Evolutionary conservation across 1,139 yeast species (phyloP), one percentile per base, ranked within the genome.

Genomic region (Blastobotrys malaysiensis): DNA sequence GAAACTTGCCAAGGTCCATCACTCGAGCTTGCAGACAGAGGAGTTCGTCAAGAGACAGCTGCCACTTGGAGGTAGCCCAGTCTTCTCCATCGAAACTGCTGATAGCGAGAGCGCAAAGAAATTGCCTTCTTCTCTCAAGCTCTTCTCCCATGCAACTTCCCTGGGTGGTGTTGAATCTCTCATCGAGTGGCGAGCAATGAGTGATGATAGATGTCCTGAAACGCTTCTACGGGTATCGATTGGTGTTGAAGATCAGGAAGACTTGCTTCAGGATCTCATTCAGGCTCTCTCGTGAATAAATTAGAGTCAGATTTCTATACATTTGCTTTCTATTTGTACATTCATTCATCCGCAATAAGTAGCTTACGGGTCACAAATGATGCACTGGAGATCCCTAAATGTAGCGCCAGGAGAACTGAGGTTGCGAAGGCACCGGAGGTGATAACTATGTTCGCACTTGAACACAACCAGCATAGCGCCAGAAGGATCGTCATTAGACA

Each of bases 111-210:
- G 75, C 21, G 97, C 97, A 0, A 80, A 77, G 60, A 55, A 62
- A 1, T 73, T 91, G 13, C 96, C 97, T 2, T 75, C 84, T 1
- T 80, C 77, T 59, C 74, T 90, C 57, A 79, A 83, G 61, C 79
- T 80, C 58, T 89, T 90, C 73, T 84, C 84, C 59, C 97, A 91
- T 70, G 96, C 97, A 1, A 90, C 97, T 0, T 88, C 96, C 5
- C 75, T 91, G 31, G 97, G 97, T 45, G 96, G 97, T 14, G 88
- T 87, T 5, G 97, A 91, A 69, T 86, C 95, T 54, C 75, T 90
- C 63, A 82, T 90, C 57, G 97, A 91, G 69, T 89, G 97, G 96
- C 80, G 97, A 65, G 85, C 89, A 0, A 67, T 90, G 72, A 78
- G 88, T 50, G 97, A 89, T 65, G 68, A 77, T 1, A 63, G 71